These are phyloP conservation scores for Liriodendron chinense DNA, from an alignment of 164 flowering plant genomes.

Conservation along the genomic window DNA sequence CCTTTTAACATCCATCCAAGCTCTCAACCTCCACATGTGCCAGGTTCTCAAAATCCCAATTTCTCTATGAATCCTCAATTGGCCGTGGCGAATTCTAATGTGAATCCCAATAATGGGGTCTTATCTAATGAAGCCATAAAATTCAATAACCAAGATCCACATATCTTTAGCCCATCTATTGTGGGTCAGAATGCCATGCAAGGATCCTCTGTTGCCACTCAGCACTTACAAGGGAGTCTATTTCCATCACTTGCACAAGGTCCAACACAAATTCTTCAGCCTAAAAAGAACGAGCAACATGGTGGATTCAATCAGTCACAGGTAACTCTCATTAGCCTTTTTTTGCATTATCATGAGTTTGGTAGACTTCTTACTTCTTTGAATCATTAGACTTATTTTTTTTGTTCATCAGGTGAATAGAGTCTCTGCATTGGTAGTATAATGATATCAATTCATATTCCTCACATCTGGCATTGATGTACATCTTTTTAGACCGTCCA, in stretches of 20 bases:
- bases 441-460: neutral
- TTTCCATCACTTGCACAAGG: neutral
- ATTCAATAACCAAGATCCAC: constrained; percentile 1
- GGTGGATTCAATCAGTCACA: neutral
- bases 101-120: neutral
- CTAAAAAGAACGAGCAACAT: neutral
- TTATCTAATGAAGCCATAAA: constrained; percentile 1
- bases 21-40: neutral
- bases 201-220: neutral
- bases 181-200: neutral
- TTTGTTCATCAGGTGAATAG: neutral
- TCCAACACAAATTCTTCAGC: neutral
- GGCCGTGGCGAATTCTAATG: neutral
- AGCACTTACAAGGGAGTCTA: neutral
- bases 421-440: neutral
- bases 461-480: neutral
- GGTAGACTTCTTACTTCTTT: neutral
- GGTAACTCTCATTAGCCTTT: neutral
- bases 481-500: neutral
- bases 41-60: neutral
- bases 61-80: neutral
- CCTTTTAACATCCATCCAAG: neutral
- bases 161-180: neutral
- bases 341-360: neutral
- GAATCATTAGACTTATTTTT: neutral